A percentile compares a stretch with the other conserved stretches of the same genome.
These are phyloP conservation scores for Mycena crocata DNA, from an alignment of 768 basidiomycete species.

Conservation along the genomic window DNA sequence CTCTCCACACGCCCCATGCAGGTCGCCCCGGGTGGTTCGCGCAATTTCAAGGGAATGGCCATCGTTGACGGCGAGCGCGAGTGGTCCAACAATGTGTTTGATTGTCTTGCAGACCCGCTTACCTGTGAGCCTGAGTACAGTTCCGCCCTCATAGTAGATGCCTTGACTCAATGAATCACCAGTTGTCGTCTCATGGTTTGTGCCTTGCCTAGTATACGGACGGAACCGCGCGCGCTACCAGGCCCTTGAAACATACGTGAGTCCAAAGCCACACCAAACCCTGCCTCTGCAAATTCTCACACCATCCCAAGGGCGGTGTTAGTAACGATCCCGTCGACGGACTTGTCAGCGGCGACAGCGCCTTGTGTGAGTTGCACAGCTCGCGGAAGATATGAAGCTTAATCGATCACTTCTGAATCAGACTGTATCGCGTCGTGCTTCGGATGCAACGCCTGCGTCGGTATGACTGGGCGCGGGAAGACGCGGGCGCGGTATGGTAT, in stretches of 20 bases:
- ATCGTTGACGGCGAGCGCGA: slow-evolving; percentile 26
- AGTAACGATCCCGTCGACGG: slow-evolving; percentile 20
- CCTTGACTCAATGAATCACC: not conserved
- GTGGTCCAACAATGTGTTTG: slow-evolving; percentile 23
- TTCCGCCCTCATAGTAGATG: not conserved
- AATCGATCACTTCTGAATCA: not conserved
- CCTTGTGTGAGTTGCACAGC: slow-evolving; percentile 8
- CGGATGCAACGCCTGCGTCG: slow-evolving; percentile 10
- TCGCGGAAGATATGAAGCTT: not conserved
- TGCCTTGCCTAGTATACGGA: slow-evolving; percentile 23
- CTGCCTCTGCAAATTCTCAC: not conserved
- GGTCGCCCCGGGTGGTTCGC: slow-evolving; percentile 6
- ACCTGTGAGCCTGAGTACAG: slow-evolving; percentile 9
- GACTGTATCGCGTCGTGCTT: slow-evolving; percentile 19
- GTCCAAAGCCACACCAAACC: not conserved
- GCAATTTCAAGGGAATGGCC: slow-evolving; percentile 18
- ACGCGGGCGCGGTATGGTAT: slow-evolving; percentile 47
- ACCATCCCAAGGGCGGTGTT: not conserved
- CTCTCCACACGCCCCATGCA: slow-evolving; percentile 13
- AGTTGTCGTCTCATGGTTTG: slow-evolving; percentile 15
- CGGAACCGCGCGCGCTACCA: slow-evolving; percentile 25
- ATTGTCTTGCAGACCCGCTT: slow-evolving; percentile 18
- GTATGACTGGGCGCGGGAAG: slow-evolving; percentile 13
- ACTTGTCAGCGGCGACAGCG: slow-evolving; percentile 3
- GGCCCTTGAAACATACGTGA: slow-evolving; percentile 10